Percentiles rank a stretch among this genome's conserved stretches.
phyloP scores from a whole-genome alignment of 257 asterid genomes.

The Solanum chiquidenum region DNA sequence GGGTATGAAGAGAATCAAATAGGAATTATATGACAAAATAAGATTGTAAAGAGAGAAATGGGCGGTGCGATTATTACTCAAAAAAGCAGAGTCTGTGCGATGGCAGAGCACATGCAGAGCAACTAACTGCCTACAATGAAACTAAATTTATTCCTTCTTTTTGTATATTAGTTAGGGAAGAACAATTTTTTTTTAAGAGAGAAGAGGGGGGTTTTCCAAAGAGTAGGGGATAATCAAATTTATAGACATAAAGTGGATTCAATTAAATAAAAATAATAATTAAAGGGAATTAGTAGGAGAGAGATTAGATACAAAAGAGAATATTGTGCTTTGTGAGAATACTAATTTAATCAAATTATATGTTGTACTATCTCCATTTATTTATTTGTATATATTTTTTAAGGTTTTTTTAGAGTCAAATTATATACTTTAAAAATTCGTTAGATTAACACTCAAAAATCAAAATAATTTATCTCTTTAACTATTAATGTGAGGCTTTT shows the following conservation, averaged over 20 bases:
- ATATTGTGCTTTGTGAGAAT: background rate
- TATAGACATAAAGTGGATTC: background rate
- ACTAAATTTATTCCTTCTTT: background rate
- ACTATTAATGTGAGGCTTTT: no score
- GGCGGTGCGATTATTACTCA: constrained; percentile 51
- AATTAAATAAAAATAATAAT: background rate
- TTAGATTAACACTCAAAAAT: no score
- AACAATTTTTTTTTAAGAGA: background rate
- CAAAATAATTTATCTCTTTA: no score
- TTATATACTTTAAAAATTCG: background rate
- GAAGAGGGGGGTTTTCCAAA: constrained; percentile 1
- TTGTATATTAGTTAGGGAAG: background rate
- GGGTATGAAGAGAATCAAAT: constrained; percentile 12
- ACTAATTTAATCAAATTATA: background rate
- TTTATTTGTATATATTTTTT: background rate
- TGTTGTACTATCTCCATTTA: background rate
- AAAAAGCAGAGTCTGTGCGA: constrained; percentile 37
- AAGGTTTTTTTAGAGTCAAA: rapidly evolving
- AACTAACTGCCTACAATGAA: constrained; percentile 14
- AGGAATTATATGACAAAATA: constrained; percentile 24
- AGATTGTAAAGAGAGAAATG: constrained; percentile 18
- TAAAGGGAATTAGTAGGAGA: background rate
- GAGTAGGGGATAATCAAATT: constrained; percentile 5
- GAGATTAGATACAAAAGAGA: background rate
- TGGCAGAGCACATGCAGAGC: constrained; percentile 81